Base-by-base conservation (phyloP, 495 filamentous ascomycete genomes). In the Penicillium chermesinum region DNA sequence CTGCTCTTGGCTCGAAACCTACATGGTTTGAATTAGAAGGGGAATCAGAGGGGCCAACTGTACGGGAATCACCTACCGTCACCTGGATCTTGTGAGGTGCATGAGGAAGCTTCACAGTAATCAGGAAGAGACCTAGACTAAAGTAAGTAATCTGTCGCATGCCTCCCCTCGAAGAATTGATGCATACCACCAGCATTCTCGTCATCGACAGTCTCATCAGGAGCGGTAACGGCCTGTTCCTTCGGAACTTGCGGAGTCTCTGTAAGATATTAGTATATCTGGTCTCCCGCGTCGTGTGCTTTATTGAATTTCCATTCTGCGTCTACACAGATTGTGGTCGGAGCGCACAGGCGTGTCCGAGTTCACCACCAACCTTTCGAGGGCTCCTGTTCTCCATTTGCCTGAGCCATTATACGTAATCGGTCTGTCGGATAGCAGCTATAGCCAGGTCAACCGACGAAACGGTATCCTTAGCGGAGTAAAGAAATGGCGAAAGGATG, bases 1-100 rank as follows among this genome's bases (percentile, higher is more conserved):
- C 63, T 96, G 91, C 66, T 97, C 94, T 74, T 95, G 84, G 47
- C 85, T 83, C 7, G 89, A 93, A 16, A 96, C 87, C 88, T 94
- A 58, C n/a, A n/a, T n/a, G n/a, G n/a, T n/a, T n/a, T n/a, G n/a
- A n/a, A n/a, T n/a, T n/a, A n/a, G n/a, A n/a, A n/a, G n/a, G n/a
- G n/a, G n/a, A n/a, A n/a, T n/a, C n/a, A n/a, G n/a, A n/a, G n/a
- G n/a, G n/a, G n/a, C n/a, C n/a, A n/a, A n/a, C n/a, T n/a, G n/a
- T n/a, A n/a, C n/a, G n/a, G 7, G 10, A 12, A 38, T 18, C 20
- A 70, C 67, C 25, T 47, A 91, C 89, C 81, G 87, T 91, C 44
- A 96, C 80, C 68, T 91, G 81, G 51, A 93, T 85, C 62, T 89
- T 77, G 57, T 81, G 75, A 8, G 86, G 82, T 49, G 84, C 80